A percentile compares a stretch with the other conserved stretches of the same genome.
Evolutionary conservation across 1,284 basidiomycete genomes (phyloP).

Genomic region (Cryptococcus maquisensis): DNA sequence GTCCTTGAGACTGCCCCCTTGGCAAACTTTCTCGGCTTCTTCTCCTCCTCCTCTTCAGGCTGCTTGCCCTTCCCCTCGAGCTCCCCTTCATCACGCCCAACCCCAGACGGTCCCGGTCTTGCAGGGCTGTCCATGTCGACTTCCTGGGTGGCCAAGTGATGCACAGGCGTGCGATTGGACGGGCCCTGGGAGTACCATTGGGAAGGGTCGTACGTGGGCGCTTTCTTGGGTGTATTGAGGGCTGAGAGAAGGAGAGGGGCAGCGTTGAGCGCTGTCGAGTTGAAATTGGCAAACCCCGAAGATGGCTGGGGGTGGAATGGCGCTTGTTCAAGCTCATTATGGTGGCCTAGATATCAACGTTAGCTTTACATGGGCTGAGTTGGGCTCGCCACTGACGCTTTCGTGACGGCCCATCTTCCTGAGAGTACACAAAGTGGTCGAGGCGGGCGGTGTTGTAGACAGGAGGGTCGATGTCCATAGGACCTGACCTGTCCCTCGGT

Average conservation of each 20-base stretch:
- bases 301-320: slow-evolving; percentile 12
- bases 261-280: slow-evolving; percentile 4
- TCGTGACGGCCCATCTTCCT: slow-evolving; percentile 38
- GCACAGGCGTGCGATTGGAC: slow-evolving; percentile 8
- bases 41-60: slow-evolving; percentile 4
- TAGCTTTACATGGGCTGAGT: background rate
- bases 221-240: slow-evolving; percentile 13
- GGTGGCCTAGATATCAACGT: slow-evolving; percentile 25
- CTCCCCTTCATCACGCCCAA: background rate
- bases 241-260: slow-evolving; percentile 8
- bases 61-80: slow-evolving; percentile 15
- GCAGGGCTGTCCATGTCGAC: slow-evolving; percentile 42
- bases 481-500: slow-evolving; percentile 31
- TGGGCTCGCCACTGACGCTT: slow-evolving; percentile 37
- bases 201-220: slow-evolving; percentile 32
- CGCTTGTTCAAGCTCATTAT: slow-evolving; percentile 27
- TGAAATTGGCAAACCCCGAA: slow-evolving; percentile 15
- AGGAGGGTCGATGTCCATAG: slow-evolving; percentile 41
- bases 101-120: background rate
- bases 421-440: slow-evolving; percentile 24
- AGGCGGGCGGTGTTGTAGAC: slow-evolving; percentile 22
- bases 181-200: slow-evolving; percentile 25
- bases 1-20: slow-evolving; percentile 67
- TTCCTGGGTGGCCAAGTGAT: slow-evolving; percentile 27
- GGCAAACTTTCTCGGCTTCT: slow-evolving; percentile 45